These are phyloP conservation scores for Paecilomyces sp. DNA, from an alignment of 2,329 filamentous ascomycete species.

Conservation along the genomic window DNA sequence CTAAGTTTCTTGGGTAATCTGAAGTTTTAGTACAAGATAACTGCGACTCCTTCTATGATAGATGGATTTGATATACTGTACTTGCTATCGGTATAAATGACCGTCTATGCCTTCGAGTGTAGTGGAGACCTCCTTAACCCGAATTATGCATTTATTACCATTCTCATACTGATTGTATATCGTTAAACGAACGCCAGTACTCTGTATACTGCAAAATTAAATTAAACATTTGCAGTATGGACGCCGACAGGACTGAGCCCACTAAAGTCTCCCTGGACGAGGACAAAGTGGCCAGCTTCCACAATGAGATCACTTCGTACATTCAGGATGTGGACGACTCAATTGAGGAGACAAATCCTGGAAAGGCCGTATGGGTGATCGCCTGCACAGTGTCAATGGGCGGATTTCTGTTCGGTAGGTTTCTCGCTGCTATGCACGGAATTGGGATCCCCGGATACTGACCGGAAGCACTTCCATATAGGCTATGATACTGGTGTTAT, in stretches of 20 bases:
- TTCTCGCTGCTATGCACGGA: neutral
- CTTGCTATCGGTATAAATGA: neutral
- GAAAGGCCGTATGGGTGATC: conserved; percentile 9
- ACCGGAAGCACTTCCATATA: neutral
- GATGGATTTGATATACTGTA: neutral
- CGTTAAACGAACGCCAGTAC: neutral
- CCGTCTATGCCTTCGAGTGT: neutral
- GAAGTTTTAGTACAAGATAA: neutral
- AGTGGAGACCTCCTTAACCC: too few species aligned
- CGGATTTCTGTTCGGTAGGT: conserved; percentile 11
- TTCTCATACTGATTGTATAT: neutral
- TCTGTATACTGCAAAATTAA: neutral
- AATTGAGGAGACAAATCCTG: conserved; percentile 8
- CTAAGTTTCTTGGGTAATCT: neutral
- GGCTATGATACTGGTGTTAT: conserved; percentile 43
- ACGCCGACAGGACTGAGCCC: conserved; percentile 3
- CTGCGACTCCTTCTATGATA: neutral
- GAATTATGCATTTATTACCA: neutral
- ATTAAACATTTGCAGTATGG: neutral
- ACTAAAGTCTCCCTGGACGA: conserved; percentile 12
- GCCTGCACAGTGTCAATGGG: conserved; percentile 12
- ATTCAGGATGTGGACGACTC: conserved; percentile 5
- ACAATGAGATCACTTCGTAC: conserved; percentile 1
- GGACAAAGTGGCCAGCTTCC: conserved; percentile 1
- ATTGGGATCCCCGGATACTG: too few species aligned